Conservation (phyloP, 108 stramenopile genomes). For the Skeletonema potamos region DNA sequence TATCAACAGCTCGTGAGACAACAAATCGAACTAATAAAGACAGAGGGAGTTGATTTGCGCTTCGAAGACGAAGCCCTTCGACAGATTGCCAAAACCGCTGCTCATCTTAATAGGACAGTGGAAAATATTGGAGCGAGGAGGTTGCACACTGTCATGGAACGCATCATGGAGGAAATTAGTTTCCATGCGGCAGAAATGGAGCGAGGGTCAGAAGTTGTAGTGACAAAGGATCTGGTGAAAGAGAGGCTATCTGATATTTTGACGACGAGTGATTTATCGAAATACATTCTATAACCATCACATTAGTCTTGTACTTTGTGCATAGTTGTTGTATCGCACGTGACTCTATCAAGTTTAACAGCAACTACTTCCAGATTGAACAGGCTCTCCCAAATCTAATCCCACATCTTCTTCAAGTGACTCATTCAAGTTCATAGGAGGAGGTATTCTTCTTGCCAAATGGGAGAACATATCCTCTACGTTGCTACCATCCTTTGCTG, state of each 20-base stretch:
- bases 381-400: conserved; percentile 32
- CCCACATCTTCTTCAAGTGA: conserved; percentile 20
- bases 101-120: conserved; percentile 93
- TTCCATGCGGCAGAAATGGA: conserved; percentile 94
- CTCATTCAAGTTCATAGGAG: conserved; percentile 3
- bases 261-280: conserved; percentile 83
- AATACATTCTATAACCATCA: conserved; percentile 89
- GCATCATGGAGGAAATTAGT: conserved; percentile 96
- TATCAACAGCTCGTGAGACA: conserved; percentile 74
- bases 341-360: background rate
- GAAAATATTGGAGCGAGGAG: conserved; percentile 99
- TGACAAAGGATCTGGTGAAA: conserved; percentile 83
- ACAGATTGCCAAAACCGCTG: conserved; percentile 95
- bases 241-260: conserved; percentile 82
- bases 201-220: conserved; percentile 65
- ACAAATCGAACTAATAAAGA: conserved; percentile 91
- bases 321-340: background rate
- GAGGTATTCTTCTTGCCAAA: conserved; percentile 58
- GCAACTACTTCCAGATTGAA: conserved; percentile 11
- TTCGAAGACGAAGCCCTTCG: conserved; percentile 97
- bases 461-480: conserved; percentile 62
- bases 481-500: conserved; percentile 65
- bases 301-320: too few relatives aligned
- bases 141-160: conserved; percentile 97
- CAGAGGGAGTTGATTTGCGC: conserved; percentile 89